Conservation (phyloP, 1,284 basidiomycete species). For the Cystobasidiaceae sp. region DNA sequence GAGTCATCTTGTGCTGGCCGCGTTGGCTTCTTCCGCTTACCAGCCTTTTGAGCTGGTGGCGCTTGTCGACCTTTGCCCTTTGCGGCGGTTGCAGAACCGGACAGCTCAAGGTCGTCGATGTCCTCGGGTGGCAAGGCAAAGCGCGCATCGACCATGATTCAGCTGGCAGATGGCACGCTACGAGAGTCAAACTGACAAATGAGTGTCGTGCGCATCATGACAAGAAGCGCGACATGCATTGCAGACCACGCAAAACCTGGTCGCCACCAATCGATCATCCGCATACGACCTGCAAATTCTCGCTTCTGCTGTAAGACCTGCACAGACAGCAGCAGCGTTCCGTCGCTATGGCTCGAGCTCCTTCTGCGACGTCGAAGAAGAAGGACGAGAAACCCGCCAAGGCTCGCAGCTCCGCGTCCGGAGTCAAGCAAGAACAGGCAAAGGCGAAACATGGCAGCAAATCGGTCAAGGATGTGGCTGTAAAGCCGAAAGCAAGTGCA, state of each 20-base stretch:
- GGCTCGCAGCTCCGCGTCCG: constrained; percentile 13
- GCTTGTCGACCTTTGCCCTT: constrained; percentile 24
- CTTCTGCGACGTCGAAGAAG: constrained; percentile 4
- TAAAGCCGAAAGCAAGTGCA: not conserved
- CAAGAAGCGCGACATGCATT: too few relatives aligned
- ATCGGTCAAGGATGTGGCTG: not conserved
- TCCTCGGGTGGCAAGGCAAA: constrained; percentile 23
- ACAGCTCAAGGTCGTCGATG: constrained; percentile 3
- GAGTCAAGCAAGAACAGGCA: constrained; percentile 2
- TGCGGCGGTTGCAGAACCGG: not conserved
- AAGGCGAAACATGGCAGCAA: not conserved
- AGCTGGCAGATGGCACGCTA: too few relatives aligned
- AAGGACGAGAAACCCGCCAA: constrained; percentile 8
- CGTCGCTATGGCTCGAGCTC: constrained; percentile 15
- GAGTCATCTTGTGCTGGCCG: not conserved
- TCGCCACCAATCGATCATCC: too few relatives aligned
- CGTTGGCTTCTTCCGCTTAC: not conserved
- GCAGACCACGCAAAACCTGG: too few relatives aligned
- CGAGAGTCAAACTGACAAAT: too few relatives aligned
- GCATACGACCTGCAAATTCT: too few relatives aligned
- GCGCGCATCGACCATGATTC: constrained; percentile 14
- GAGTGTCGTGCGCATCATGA: too few relatives aligned
- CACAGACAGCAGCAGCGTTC: too few relatives aligned
- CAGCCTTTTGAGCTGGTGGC: not conserved
- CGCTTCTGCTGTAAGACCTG: too few relatives aligned